Evolutionary conservation across 2,329 filamentous ascomycete genomes (phyloP).

Genomic region (Penicillium concentricum): DNA sequence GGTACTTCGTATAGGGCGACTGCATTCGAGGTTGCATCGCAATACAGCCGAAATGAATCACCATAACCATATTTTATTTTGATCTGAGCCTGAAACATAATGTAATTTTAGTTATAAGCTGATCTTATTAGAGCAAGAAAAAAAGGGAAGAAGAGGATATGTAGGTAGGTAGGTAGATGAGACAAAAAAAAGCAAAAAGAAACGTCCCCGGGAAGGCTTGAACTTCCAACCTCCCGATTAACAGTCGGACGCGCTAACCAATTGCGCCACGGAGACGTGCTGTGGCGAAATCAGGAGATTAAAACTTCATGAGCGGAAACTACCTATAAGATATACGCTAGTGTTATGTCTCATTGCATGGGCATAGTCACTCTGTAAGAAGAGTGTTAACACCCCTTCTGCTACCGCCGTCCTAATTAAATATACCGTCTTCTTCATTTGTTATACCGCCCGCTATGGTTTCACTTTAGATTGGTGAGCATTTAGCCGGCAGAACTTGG

Average conservation of each 20-base stretch:
- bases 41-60: background rate
- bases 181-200: conserved; percentile 14
- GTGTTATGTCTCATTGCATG: no score
- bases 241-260: conserved; percentile 31
- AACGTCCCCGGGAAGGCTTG: conserved; percentile 44
- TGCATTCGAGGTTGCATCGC: conserved; percentile 17
- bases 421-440: no score
- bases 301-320: no score
- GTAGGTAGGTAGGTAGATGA: background rate
- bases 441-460: no score
- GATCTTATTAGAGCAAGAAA: background rate
- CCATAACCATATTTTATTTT: background rate
- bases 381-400: no score
- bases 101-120: background rate
- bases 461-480: no score
- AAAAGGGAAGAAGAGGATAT: background rate
- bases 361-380: no score
- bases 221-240: conserved; percentile 41
- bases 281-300: background rate
- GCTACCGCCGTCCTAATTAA: no score
- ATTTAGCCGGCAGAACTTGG: no score
- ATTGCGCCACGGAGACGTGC: conserved; percentile 29
- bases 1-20: background rate
- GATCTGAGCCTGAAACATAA: background rate
- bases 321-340: no score